Evolutionary conservation across 1,139 yeast species (phyloP).

Genomic region (Geotrichum macrosporum): DNA sequence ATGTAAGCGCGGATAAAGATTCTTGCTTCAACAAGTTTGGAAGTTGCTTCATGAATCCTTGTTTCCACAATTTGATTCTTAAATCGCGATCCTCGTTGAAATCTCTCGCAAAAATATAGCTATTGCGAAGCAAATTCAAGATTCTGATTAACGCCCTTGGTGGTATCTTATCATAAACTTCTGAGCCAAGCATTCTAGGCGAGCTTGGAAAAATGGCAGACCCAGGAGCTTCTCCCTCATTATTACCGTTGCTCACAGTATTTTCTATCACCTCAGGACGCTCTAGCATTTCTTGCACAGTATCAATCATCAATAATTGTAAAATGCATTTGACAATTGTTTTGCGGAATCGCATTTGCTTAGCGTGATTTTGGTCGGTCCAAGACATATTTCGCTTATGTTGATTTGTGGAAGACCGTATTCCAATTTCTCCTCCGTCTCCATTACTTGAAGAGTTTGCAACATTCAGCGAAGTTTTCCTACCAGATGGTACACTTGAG

Average conservation of each 20-base stretch:
- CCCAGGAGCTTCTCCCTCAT: neutral
- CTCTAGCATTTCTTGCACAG: slow-evolving; percentile 72
- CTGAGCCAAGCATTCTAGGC: slow-evolving; percentile 23
- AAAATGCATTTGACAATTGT: slow-evolving; percentile 90
- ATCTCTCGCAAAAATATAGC: slow-evolving; percentile 76
- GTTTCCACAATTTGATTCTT: slow-evolving; percentile 81
- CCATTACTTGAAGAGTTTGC: neutral
- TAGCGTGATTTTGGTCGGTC: slow-evolving; percentile 12
- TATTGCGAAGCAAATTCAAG: slow-evolving; percentile 55
- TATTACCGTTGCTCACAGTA: too few relatives aligned
- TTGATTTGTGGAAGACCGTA: neutral
- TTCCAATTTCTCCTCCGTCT: neutral
- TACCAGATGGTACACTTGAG: slow-evolving; percentile 5
- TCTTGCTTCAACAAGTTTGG: slow-evolving; percentile 93
- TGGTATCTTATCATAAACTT: slow-evolving; percentile 67
- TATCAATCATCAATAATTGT: slow-evolving; percentile 83
- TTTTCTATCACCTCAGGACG: slow-evolving; percentile 44
- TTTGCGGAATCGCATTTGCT: slow-evolving; percentile 51
- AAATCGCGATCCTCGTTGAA: slow-evolving; percentile 88
- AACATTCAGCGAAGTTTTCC: neutral
- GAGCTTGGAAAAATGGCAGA: neutral
- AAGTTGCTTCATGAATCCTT: slow-evolving; percentile 85
- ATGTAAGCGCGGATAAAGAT: slow-evolving; percentile 83
- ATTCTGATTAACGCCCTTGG: slow-evolving; percentile 55
- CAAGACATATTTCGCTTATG: slow-evolving; percentile 12